Evolutionary conservation across 768 basidiomycete species (phyloP), one percentile per base, ranked within the genome.

Genomic region (Boletus huronensis): DNA sequence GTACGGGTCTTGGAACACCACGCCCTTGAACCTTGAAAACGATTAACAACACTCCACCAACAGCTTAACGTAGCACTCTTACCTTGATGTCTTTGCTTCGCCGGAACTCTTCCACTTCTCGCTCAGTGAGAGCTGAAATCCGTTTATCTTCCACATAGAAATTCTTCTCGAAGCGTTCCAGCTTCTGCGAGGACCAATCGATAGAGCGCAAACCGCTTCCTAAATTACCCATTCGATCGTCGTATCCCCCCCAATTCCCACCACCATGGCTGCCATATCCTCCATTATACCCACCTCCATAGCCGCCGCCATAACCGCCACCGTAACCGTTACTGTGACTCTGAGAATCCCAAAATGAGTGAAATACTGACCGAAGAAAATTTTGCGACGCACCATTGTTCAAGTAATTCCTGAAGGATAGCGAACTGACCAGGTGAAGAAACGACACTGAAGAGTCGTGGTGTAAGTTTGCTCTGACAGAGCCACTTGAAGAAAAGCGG

Each of bases 121-220:
- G 78, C 16, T 98, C 93, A 50, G 79, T 83, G 58, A 87, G 87
- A 31, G 80, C 75, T 19, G 84, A 72, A 41, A 98, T 90, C 28
- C 85, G 82, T 66, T 89, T 87, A 72, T 98, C 92, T 71, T 99
- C 94, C 43, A 86, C 77, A 63, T 96, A 96, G 62, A 96, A 99
- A 78, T 98, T 98, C 78, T 98, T 99, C 75, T 98, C 96, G 61
- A 99, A 98, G 62, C 82, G 86, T 64, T 85, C 80, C 53, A 97
- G 75, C 56, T 84, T 84, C 43, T 83, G 77, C 39, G 72, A 72
- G 50, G 77, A 70, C 97, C 97, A 99, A 74, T 98, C 92, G 52
- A 97, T 85, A 48, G 79, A 78, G 57, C 85, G 84, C 50, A 98
- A 80, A 43, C 89, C 82, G 38, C 87, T 84, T 34, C 96, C 95